phyloP scores from a whole-genome alignment of 306 rosid species.

The Malus fusca region DNA sequence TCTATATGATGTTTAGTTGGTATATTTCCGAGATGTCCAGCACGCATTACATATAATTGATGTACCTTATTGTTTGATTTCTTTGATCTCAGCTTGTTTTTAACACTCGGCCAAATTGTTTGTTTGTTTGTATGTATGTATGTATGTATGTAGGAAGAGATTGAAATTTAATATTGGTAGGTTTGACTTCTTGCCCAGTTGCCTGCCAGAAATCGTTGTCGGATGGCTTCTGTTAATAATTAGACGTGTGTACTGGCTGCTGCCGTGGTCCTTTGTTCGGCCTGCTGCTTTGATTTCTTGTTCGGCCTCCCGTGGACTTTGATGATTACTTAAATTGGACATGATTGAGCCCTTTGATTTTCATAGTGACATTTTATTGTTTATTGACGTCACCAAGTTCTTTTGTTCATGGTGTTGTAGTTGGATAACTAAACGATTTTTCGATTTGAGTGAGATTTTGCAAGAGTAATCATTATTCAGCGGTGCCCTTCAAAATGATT shows the following conservation, averaged over 20 bases:
- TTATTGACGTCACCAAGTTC: too few relatives aligned
- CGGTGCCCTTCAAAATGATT: too few relatives aligned
- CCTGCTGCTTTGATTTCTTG: too few relatives aligned
- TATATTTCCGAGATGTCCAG: conserved; percentile 19
- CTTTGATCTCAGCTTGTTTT: neutral
- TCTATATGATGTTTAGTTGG: conserved; percentile 23
- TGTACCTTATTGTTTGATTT: conserved; percentile 6
- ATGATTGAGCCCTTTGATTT: too few relatives aligned
- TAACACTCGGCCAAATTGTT: neutral
- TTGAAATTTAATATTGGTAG: neutral
- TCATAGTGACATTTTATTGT: too few relatives aligned
- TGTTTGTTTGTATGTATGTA: neutral
- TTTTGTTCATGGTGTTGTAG: too few relatives aligned
- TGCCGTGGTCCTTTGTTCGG: neutral
- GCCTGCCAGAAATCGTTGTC: neutral
- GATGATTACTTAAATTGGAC: too few relatives aligned
- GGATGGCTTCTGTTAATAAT: neutral
- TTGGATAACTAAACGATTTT: too few relatives aligned
- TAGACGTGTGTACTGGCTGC: neutral
- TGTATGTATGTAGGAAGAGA: neutral
- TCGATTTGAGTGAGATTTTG: too few relatives aligned
- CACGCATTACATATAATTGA: conserved; percentile 34
- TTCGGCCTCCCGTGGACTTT: too few relatives aligned
- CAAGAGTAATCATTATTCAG: too few relatives aligned
- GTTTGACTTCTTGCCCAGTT: neutral